Evolutionary conservation across 768 basidiomycete species (phyloP), one percentile per base, ranked within the genome.

Genomic region (Botryobasidium botryosum): DNA sequence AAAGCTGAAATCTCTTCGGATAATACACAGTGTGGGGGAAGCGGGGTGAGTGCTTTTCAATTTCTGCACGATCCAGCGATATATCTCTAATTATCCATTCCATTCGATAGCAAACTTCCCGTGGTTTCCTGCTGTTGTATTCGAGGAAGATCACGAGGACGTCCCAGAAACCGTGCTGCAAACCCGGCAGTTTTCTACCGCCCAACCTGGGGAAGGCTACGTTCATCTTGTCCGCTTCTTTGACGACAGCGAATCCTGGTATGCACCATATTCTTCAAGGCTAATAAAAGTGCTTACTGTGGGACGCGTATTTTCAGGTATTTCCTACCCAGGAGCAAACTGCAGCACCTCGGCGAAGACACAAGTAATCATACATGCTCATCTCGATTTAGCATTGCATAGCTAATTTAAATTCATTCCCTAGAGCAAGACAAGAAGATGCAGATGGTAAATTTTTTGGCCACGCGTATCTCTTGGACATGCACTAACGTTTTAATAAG

Each of bases 81-180:
- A 18, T 37, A 10, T 21, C 10, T 21, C 28, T 29, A 5, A 24
- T 32, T 52, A 39, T 41, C 38, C 40, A 6, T 10, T 46, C n/a
- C 40, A 23, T 47, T 20, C 10, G 8, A 26, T n/a, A 85, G 84
- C 64, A 28, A 70, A 76, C 0, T 90, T 67, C 53, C 88, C 88
- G 1, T 91, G 77, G 77, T 92, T 81, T 77, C 84, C 88, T 32
- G 88, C 78, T 6, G 74, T 82, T 6, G 70, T 90, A 13, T 77
- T 69, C 42, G 74, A 77, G 21, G 68, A 71, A 6, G 72, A 76
- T 32, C 72, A 79, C 38, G 58, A 64, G 1, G 57, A 57, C 0
- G 68, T 87, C n/a, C 80, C 80, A 1, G 40, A 28, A 31, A 52
- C 49, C 39, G 58, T 55, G 45, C 61, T 57, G 37, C 26, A 17